These are phyloP conservation scores for Penicillium goetzii DNA, from an alignment of 495 filamentous ascomycete species.

Conservation along the genomic window DNA sequence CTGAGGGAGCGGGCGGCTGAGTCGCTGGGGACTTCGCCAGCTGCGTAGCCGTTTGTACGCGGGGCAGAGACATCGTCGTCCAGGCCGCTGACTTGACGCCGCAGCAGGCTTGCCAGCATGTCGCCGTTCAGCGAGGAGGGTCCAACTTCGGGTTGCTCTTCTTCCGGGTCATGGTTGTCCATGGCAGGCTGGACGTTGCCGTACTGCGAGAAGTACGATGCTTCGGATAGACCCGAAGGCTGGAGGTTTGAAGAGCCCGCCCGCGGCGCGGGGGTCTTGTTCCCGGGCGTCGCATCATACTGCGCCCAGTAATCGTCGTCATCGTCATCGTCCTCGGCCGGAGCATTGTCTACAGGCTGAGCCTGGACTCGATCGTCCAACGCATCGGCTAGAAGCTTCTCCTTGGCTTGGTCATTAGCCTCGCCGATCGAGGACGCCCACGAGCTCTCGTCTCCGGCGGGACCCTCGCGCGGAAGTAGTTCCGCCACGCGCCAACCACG, in stretches of 20 bases:
- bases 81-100: conserved; percentile 34
- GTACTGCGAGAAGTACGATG: conserved; percentile 82
- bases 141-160: conserved; percentile 54
- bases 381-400: conserved; percentile 46
- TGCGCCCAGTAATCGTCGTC: conserved; percentile 94
- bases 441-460: conserved; percentile 37
- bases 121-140: conserved; percentile 60
- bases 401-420: conserved; percentile 49
- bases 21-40: conserved; percentile 25
- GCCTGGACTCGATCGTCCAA: conserved; percentile 25
- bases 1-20: conserved; percentile 35
- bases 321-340: conserved; percentile 63
- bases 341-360: conserved; percentile 26
- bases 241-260: conserved; percentile 34
- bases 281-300: conserved; percentile 84
- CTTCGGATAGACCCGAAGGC: conserved; percentile 39
- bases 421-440: conserved; percentile 59
- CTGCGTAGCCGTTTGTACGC: conserved; percentile 33
- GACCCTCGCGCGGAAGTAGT: conserved; percentile 61
- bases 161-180: conserved; percentile 82
- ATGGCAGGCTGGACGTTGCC: conserved; percentile 85
- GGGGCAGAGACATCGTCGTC: conserved; percentile 16
- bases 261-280: conserved; percentile 63
- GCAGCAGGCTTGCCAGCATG: conserved; percentile 43
- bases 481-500: conserved; percentile 86